Evolutionary conservation across 805 yeast species (phyloP), one percentile per base, ranked within the genome.

Genomic region (Barnettozyma californica): DNA sequence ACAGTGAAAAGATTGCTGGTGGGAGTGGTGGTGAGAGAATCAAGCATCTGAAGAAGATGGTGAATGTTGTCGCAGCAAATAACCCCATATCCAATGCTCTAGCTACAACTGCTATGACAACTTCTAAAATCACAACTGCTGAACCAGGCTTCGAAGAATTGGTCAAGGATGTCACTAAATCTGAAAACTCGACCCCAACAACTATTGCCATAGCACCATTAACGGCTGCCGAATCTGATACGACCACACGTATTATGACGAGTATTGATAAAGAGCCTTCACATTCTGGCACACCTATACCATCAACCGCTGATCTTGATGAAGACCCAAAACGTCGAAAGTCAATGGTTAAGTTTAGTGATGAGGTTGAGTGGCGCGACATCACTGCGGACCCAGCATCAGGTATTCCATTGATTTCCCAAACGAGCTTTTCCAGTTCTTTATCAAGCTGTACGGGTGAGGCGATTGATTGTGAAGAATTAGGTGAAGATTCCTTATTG

Each of bases 101-200:
- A 5, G 8, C 25, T 23, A 8, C 25, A 5, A 23, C 33, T 13
- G 33, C n/a, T 29, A 29, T 7, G 3, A 5, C 33, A 14, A 34
- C 37, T 18, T 5, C 37, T 34, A 14, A 4, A 4, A 8, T 19
- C 18, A 34, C 37, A 3, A 16, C 37, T n/a, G n/a, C 16, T 21
- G 27, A 38, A 13, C 18, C 41, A 16, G 53, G 50, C 27, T 58
- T 60, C 25, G 50, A 55, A 44, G 52, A 51, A 9, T 37, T 61
- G 19, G 53, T 58, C 16, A 53, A 54, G 9, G 61, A 59, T n/a
- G 57, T 55, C 7, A 59, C 63, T 1, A 48, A 57, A 1, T 51
- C 47, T 25, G 60, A 48, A 49, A 1, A 48, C 46, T 14, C 33
- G 5, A 29, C 33, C 5, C 33, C 33, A 6, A 9, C 33, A 29